phyloP scores from a whole-genome alignment of 2,329 filamentous ascomycete genomes.

The Magnaporthiopsis poae region DNA sequence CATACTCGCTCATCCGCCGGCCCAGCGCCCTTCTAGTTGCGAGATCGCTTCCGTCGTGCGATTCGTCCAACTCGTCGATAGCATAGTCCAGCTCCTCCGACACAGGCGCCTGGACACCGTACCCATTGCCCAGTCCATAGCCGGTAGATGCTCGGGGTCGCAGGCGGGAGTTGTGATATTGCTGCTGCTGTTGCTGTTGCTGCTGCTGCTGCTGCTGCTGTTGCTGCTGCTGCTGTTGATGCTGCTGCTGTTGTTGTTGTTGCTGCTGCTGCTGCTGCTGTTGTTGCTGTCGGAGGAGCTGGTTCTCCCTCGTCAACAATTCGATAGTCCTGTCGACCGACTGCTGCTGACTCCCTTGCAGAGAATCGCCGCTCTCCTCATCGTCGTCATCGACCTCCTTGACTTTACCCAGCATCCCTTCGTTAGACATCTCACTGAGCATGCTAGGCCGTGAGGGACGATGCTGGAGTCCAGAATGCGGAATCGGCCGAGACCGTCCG shows the following conservation, averaged over 20 bases:
- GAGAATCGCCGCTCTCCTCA: constrained; percentile 46
- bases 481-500: constrained; percentile 41
- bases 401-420: constrained; percentile 56
- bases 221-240: constrained; percentile 26
- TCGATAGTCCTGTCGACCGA: constrained; percentile 51
- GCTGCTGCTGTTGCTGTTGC: constrained; percentile 21
- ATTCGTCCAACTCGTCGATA: constrained; percentile 62
- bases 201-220: constrained; percentile 32
- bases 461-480: constrained; percentile 64
- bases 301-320: constrained; percentile 52
- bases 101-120: constrained; percentile 49
- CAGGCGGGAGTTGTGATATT: constrained; percentile 45
- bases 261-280: constrained; percentile 27
- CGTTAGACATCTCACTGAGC: constrained; percentile 61
- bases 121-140: constrained; percentile 46
- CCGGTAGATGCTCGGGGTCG: constrained; percentile 50
- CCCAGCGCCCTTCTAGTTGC: constrained; percentile 34
- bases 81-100: constrained; percentile 61
- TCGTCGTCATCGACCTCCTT: constrained; percentile 61
- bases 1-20: constrained; percentile 49
- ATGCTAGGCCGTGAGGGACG: constrained; percentile 71
- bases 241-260: constrained; percentile 19
- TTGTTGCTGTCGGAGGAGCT: constrained; percentile 41
- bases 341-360: constrained; percentile 44
- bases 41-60: constrained; percentile 41